Conservation (phyloP, 148 eudicot species). For the Arbutus unedo region DNA sequence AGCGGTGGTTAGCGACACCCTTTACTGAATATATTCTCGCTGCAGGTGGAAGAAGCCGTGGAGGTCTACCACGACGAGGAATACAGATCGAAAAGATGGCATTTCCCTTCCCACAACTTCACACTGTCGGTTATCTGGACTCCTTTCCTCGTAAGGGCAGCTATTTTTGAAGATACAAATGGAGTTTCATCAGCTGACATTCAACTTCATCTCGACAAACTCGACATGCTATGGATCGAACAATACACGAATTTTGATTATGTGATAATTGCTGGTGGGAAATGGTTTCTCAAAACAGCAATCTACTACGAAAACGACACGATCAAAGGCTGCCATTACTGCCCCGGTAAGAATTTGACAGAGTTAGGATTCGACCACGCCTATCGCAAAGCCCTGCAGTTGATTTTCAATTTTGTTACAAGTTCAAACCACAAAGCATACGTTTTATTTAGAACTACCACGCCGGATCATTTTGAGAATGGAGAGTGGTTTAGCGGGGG, state of each 20-base stretch:
- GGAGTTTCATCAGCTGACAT: slow-evolving; percentile 51
- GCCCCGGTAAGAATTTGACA: slow-evolving; percentile 50
- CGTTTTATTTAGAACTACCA: slow-evolving; percentile 48
- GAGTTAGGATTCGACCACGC: slow-evolving; percentile 61
- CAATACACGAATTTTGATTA: slow-evolving; percentile 52
- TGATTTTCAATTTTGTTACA: slow-evolving; percentile 32
- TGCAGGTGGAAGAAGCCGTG: slow-evolving; percentile 61
- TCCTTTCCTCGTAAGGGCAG: slow-evolving; percentile 63
- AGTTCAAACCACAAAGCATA: slow-evolving; percentile 39
- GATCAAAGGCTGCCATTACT: slow-evolving; percentile 65
- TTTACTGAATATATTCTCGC: background rate
- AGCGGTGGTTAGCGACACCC: too few species aligned
- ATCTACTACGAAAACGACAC: slow-evolving; percentile 60
- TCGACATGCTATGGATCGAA: slow-evolving; percentile 54
- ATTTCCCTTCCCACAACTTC: slow-evolving; percentile 62
- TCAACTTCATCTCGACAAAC: slow-evolving; percentile 66
- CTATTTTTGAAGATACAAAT: slow-evolving; percentile 55
- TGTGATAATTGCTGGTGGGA: slow-evolving; percentile 55
- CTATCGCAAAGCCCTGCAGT: slow-evolving; percentile 41
- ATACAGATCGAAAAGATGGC: slow-evolving; percentile 58
- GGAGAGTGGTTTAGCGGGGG: slow-evolving; percentile 84
- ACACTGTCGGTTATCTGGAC: slow-evolving; percentile 69
- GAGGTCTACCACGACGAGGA: slow-evolving; percentile 68
- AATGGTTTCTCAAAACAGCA: slow-evolving; percentile 70
- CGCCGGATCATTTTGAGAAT: slow-evolving; percentile 83